phyloP scores from a whole-genome alignment of 305 asterid genomes.

The Salvia sclarea region DNA sequence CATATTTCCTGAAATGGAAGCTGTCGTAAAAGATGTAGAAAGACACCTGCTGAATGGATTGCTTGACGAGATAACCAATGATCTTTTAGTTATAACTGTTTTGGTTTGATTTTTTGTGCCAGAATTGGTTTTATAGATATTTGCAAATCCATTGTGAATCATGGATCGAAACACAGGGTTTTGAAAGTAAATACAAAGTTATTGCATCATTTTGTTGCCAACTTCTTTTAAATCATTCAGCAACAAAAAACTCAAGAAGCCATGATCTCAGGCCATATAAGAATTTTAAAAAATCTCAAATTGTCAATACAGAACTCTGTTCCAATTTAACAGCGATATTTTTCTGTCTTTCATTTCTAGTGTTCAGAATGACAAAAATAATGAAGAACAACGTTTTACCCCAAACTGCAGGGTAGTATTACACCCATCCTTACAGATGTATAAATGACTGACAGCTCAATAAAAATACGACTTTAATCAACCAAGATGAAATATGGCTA shows the following conservation, averaged over 20 bases:
- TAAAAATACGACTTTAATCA: neutral
- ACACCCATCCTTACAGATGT: neutral
- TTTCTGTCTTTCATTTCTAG: neutral
- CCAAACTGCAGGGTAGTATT: neutral
- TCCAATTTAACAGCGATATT: neutral
- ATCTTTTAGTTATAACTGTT: slow-evolving; percentile 43
- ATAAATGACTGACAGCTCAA: neutral
- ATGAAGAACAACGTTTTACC: neutral
- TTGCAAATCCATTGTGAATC: neutral
- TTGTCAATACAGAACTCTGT: neutral
- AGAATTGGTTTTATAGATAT: slow-evolving; percentile 24
- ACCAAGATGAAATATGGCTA: too few species aligned
- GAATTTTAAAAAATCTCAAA: neutral
- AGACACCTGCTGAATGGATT: slow-evolving; percentile 63
- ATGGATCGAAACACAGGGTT: neutral
- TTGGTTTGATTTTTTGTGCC: slow-evolving; percentile 38
- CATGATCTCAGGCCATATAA: neutral
- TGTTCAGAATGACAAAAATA: neutral
- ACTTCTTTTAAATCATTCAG: neutral
- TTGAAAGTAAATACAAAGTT: slow-evolving; percentile 22
- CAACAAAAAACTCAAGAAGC: neutral
- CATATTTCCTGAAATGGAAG: slow-evolving; percentile 51
- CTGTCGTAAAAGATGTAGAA: slow-evolving; percentile 59
- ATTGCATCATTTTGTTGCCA: slow-evolving; percentile 11
- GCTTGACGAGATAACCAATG: slow-evolving; percentile 64